These are phyloP conservation scores for Mycena maculata DNA, from an alignment of 768 basidiomycete genomes.

Conservation along the genomic window DNA sequence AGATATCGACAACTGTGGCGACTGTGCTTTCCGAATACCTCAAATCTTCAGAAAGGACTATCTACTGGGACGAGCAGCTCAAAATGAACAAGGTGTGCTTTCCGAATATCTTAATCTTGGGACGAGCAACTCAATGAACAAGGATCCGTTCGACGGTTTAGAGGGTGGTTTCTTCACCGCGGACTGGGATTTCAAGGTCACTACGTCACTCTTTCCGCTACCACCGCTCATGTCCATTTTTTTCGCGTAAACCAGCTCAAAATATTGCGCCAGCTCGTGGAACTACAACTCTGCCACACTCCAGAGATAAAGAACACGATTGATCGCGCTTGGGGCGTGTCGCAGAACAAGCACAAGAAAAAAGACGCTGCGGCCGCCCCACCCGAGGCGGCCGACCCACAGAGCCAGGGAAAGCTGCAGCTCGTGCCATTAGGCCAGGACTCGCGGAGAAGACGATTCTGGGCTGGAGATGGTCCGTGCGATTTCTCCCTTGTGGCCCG, in stretches of 20 bases:
- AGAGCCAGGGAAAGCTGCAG: constrained; percentile 72
- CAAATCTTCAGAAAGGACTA: constrained; percentile 77
- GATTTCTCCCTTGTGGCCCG: constrained; percentile 48
- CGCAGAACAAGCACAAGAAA: constrained; percentile 88
- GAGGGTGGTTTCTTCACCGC: constrained; percentile 83
- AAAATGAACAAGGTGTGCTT: constrained; percentile 75
- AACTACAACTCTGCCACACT: constrained; percentile 81
- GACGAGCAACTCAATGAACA: constrained; percentile 74
- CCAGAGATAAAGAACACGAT: constrained; percentile 75
- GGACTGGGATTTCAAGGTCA: constrained; percentile 86
- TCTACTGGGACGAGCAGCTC: constrained; percentile 83
- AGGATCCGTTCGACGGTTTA: constrained; percentile 76
- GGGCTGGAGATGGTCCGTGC: constrained; percentile 91
- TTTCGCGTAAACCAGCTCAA: constrained; percentile 66
- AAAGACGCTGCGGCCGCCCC: constrained; percentile 68
- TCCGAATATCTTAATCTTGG: constrained; percentile 88
- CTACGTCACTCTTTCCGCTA: constrained; percentile 34
- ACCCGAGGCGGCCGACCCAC: constrained; percentile 69
- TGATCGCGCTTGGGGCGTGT: constrained; percentile 89
- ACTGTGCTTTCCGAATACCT: constrained; percentile 77
- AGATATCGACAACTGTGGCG: constrained; percentile 82
- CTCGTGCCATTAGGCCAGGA: constrained; percentile 85
- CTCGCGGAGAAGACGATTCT: constrained; percentile 79
- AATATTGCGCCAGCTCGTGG: constrained; percentile 86
- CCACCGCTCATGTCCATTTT: constrained; percentile 31